phyloP scores from a whole-genome alignment of 805 yeast genomes.

The Kodamaea fukazawae region DNA sequence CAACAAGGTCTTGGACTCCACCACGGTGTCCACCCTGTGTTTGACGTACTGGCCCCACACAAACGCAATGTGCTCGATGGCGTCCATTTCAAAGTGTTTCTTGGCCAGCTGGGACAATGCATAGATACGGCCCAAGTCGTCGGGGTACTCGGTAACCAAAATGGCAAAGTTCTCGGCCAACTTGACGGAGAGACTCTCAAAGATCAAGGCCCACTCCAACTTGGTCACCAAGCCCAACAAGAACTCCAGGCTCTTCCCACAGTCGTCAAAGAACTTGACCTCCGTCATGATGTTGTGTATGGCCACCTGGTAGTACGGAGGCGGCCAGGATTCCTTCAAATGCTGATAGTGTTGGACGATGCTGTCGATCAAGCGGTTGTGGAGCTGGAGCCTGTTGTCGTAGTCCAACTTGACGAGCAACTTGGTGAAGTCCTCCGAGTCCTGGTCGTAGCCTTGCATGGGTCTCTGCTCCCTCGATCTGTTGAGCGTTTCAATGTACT shows the following conservation, averaged over 20 bases:
- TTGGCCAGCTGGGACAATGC: not conserved
- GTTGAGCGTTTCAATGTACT: slow-evolving; percentile 8
- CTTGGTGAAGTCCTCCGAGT: slow-evolving; percentile 13
- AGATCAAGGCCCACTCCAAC: slow-evolving; percentile 31
- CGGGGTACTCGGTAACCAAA: not conserved
- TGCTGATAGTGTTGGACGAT: slow-evolving; percentile 16
- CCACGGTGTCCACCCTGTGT: too few relatives aligned
- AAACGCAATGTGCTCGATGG: too few relatives aligned
- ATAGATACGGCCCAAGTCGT: not conserved
- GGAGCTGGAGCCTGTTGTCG: slow-evolving; percentile 13
- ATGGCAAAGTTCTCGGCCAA: slow-evolving; percentile 11
- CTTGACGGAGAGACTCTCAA: slow-evolving; percentile 22
- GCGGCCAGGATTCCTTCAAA: slow-evolving; percentile 12
- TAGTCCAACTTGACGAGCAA: slow-evolving; percentile 22
- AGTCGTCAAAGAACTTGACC: slow-evolving; percentile 9
- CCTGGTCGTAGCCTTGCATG: slow-evolving; percentile 6
- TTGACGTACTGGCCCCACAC: too few relatives aligned
- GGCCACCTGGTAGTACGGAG: slow-evolving; percentile 12
- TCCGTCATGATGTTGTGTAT: slow-evolving; percentile 12
- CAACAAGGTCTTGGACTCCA: slow-evolving; percentile 1
- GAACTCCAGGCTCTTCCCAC: slow-evolving; percentile 16
- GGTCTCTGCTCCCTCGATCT: slow-evolving; percentile 5
- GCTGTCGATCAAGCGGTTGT: slow-evolving; percentile 11
- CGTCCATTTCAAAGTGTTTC: not conserved
- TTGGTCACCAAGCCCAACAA: slow-evolving; percentile 17